Evolutionary conservation across 208 protist genomes (phyloP), one percentile per base, ranked within the genome.

Genomic region (Trypanosomatidae sp.): DNA sequence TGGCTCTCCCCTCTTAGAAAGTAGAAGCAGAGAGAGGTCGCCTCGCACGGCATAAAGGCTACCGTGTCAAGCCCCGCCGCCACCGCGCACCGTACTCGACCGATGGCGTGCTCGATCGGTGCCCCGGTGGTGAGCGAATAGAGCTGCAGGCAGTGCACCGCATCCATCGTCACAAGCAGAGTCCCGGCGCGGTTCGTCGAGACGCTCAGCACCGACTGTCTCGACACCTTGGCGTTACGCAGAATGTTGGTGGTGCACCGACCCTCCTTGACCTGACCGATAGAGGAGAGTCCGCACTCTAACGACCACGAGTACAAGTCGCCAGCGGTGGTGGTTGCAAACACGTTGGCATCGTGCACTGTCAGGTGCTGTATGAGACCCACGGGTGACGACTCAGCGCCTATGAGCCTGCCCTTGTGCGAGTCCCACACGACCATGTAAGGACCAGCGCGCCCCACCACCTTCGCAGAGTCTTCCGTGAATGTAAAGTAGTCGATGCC

Each of bases 381-480:
- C 13, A 46, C 47, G 7, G 79, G 84, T 28, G 85, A 80, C 0
- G 83, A 76, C 72, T 91, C 71, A 19, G 83, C 92, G 6, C 88
- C 89, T 25, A 91, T 58, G 33, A 79, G 76, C 2, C 75, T 62
- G 25, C 79, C 80, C 17, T 77, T 86, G 33, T 85, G 69, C 22
- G 82, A 67, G 74, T 95, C 86, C 88, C 90, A 97, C 33, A 89
- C 62, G 50, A 81, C 66, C 49, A 92, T 56, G 62, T 82, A 77
- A 2, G 71, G 65, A 12, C 87, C 87, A 36, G 77, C 83, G 33
- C 78, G 76, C 2, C 76, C 88, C 68, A 95, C 66, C 52, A 97
- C 74, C 50, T 79, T 77, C 15, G 80, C 70, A 33, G 80, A 85
- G 80, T 94, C 89, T 25, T 87, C 84, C 8, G 80, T 85, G 82